Conservation (phyloP, 2,329 filamentous ascomycete species). For the Apiospora koreana region DNA sequence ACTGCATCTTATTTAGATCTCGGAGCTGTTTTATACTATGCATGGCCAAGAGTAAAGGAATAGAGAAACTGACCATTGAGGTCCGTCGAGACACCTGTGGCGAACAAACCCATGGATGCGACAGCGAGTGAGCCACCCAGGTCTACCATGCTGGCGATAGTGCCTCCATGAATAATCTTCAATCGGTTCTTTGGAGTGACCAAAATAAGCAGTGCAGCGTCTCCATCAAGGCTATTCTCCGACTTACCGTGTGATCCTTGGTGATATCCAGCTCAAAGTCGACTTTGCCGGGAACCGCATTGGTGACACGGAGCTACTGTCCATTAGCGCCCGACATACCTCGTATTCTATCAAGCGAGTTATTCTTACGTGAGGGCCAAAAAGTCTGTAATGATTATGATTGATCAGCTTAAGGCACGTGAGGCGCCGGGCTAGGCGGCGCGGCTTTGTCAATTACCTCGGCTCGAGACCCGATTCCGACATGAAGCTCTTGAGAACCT, state of each 20-base stretch:
- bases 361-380: slow-evolving; percentile 42
- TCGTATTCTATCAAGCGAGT: not conserved
- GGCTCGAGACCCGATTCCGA: slow-evolving; percentile 85
- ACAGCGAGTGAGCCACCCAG: slow-evolving; percentile 66
- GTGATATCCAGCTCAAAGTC: slow-evolving; percentile 76
- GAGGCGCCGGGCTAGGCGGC: not conserved
- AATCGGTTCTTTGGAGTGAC: slow-evolving; percentile 67
- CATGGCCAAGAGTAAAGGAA: not conserved
- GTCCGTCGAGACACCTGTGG: slow-evolving; percentile 66
- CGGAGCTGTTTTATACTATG: slow-evolving; percentile 14
- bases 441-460: slow-evolving; percentile 56
- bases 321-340: not conserved
- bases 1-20: slow-evolving; percentile 40
- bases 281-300: slow-evolving; percentile 66
- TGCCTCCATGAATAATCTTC: slow-evolving; percentile 75
- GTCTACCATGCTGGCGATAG: slow-evolving; percentile 74
- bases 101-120: slow-evolving; percentile 62
- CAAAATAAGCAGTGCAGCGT: slow-evolving; percentile 9
- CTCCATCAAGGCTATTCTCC: not conserved
- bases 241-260: slow-evolving; percentile 70
- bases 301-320: slow-evolving; percentile 65
- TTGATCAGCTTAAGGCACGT: not conserved
- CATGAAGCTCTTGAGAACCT: slow-evolving; percentile 87
- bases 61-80: slow-evolving; percentile 52
- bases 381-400: slow-evolving; percentile 32